phyloP scores from a whole-genome alignment of 805 yeast genomes.

The Nakazawaea ishiwadae region DNA sequence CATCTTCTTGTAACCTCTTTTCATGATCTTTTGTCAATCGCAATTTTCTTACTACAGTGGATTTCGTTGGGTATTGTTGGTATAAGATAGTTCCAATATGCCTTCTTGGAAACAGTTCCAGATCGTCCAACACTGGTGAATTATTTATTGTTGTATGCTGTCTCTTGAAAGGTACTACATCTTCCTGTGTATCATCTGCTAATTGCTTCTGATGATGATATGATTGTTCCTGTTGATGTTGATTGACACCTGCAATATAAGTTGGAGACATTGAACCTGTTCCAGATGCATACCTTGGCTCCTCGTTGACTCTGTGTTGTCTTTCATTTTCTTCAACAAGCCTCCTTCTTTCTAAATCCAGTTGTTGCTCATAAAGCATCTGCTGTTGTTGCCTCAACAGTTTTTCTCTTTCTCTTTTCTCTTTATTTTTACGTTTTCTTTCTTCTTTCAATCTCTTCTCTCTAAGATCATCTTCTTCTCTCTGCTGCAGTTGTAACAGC shows the following conservation, averaged over 20 bases:
- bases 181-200: constrained; percentile 4
- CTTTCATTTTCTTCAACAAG: constrained; percentile 8
- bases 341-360: constrained; percentile 4
- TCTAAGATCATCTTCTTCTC: background rate
- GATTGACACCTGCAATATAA: background rate
- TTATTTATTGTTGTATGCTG: constrained; percentile 27
- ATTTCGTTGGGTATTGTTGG: constrained; percentile 48
- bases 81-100: constrained; percentile 56
- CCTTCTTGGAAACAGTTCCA: constrained; percentile 36
- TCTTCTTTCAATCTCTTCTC: constrained; percentile 12
- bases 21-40: constrained; percentile 18
- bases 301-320: background rate
- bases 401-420: constrained; percentile 22
- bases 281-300: constrained; percentile 10
- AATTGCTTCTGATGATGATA: constrained; percentile 1
- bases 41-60: constrained; percentile 23
- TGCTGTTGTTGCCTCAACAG: constrained; percentile 12
- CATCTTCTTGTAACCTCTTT: constrained; percentile 14
- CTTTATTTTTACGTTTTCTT: constrained; percentile 10
- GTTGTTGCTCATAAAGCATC: constrained; percentile 10
- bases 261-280: background rate
- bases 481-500: background rate
- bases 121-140: constrained; percentile 33
- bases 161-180: constrained; percentile 9
- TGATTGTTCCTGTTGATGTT: too few species aligned